A percentile compares a stretch with the other conserved stretches of the same genome.
phyloP scores from a whole-genome alignment of 176 grass and related monocot species.

The Hyparrhenia diplandra region DNA sequence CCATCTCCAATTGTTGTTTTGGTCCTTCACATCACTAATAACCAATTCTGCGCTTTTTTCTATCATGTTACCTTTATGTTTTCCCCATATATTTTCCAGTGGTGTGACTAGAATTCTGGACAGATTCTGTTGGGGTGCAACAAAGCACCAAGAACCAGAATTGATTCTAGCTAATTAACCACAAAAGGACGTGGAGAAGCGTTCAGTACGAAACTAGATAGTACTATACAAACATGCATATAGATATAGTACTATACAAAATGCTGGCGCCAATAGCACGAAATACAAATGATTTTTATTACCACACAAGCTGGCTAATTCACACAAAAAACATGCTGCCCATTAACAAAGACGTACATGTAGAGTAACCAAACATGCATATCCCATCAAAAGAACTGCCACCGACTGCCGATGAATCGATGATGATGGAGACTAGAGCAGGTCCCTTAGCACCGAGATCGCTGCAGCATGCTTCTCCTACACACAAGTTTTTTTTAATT shows the following conservation, averaged over 20 bases:
- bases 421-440: neutral
- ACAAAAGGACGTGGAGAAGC: neutral
- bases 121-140: neutral
- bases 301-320: neutral
- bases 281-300: neutral
- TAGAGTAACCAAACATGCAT: neutral
- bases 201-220: neutral
- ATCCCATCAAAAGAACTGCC: neutral
- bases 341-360: neutral
- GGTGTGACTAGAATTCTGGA: neutral
- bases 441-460: constrained; percentile 26
- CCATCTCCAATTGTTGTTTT: neutral
- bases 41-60: neutral
- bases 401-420: too few species aligned
- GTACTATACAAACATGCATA: neutral
- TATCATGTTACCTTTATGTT: neutral
- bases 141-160: neutral
- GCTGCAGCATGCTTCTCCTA: constrained; percentile 46
- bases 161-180: neutral
- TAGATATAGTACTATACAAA: neutral
- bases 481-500: neutral
- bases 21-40: neutral
- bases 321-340: neutral
- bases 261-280: neutral
- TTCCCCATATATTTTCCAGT: neutral